Evolutionary conservation across 768 basidiomycete species (phyloP).

Genomic region (Exsudoporus frostii): DNA sequence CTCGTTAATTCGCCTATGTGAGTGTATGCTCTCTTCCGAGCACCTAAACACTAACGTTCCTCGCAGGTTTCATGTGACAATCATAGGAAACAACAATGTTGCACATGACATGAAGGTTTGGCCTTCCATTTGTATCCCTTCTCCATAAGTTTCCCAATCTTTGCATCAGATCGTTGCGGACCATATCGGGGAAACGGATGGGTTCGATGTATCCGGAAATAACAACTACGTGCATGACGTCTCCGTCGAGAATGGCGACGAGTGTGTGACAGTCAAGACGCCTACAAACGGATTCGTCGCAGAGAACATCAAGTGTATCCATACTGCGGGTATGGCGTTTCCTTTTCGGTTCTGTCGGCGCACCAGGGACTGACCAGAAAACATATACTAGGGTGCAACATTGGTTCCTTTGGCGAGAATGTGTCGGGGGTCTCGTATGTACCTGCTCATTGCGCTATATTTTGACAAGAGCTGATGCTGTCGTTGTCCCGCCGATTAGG

Average conservation of each 20-base stretch:
- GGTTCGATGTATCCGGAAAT: slow-evolving; percentile 24
- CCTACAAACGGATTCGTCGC: slow-evolving; percentile 22
- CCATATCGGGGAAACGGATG: slow-evolving; percentile 10
- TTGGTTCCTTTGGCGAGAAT: slow-evolving; percentile 8
- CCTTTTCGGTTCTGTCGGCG: not conserved
- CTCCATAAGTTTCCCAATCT: not conserved
- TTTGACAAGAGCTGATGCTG: not conserved
- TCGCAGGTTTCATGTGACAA: slow-evolving; percentile 12
- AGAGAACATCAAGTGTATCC: slow-evolving; percentile 11
- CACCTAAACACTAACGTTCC: not conserved
- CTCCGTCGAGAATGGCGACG: slow-evolving; percentile 31
- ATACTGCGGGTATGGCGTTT: slow-evolving; percentile 5
- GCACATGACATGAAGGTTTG: slow-evolving; percentile 9
- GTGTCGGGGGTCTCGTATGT: slow-evolving; percentile 1
- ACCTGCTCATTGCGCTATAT: not conserved
- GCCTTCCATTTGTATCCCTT: not conserved
- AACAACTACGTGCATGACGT: slow-evolving; percentile 34
- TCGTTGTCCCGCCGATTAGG: not conserved
- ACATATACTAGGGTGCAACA: slow-evolving; percentile 10
- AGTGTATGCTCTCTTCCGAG: not conserved
- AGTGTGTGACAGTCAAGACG: slow-evolving; percentile 35
- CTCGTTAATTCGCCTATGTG: slow-evolving; percentile 10
- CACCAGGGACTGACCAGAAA: not conserved
- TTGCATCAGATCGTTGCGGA: slow-evolving; percentile 4
- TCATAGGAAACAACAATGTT: slow-evolving; percentile 8